Evolutionary conservation across 495 filamentous ascomycete genomes (phyloP).

Genomic region (Hamigera avellanea): DNA sequence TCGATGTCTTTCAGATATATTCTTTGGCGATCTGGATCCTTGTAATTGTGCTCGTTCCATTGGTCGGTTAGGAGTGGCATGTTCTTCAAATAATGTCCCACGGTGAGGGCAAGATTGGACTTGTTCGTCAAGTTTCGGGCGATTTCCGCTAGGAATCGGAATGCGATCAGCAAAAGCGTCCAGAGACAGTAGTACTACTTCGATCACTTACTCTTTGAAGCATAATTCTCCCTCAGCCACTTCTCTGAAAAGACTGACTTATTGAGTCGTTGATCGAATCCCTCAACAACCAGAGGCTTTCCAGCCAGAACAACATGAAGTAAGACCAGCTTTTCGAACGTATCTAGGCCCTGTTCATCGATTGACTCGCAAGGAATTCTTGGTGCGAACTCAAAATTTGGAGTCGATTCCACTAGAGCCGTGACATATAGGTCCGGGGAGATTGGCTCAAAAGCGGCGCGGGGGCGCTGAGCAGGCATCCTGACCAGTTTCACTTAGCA

Average conservation of each 20-base stretch:
- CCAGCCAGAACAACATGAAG: conserved; percentile 73
- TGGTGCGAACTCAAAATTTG: conserved; percentile 74
- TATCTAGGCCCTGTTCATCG: conserved; percentile 53
- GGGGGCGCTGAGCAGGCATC: conserved; percentile 61
- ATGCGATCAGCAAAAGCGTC: conserved; percentile 5
- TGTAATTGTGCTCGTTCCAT: conserved; percentile 55
- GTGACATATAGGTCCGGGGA: conserved; percentile 69
- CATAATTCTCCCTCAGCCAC: conserved; percentile 66
- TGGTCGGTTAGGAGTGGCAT: conserved; percentile 68
- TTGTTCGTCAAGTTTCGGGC: conserved; percentile 64
- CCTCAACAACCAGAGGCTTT: conserved; percentile 78
- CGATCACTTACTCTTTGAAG: conserved; percentile 51
- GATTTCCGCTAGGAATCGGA: conserved; percentile 37
- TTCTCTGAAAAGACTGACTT: conserved; percentile 62
- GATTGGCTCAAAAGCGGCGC: conserved; percentile 69
- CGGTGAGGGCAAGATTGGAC: conserved; percentile 63
- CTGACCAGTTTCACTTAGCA: conserved; percentile 6
- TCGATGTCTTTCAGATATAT: conserved; percentile 95
- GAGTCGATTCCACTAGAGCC: conserved; percentile 56
- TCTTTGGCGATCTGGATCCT: conserved; percentile 61
- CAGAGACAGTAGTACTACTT: background rate
- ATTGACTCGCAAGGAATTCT: conserved; percentile 67
- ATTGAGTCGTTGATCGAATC: conserved; percentile 57
- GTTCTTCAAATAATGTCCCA: conserved; percentile 78
- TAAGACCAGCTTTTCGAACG: conserved; percentile 70